Base-by-base conservation (phyloP, 2,329 filamentous ascomycete species). In the Neofusicoccum kwambonambiense region DNA sequence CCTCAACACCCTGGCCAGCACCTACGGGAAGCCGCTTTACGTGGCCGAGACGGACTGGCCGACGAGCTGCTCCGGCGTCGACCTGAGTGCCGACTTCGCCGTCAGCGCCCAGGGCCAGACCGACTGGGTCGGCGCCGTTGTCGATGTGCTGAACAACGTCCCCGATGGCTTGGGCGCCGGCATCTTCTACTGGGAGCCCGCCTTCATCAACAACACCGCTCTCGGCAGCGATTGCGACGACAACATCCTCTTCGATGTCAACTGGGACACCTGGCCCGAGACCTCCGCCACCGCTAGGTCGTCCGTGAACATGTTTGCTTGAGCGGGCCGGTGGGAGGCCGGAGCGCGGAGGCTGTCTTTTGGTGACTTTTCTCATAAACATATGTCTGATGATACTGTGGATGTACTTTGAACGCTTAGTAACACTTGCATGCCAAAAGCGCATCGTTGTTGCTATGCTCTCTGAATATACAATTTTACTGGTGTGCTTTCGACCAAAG, bases 11-110 rank as follows among this genome's bases (percentile, higher is more conserved):
- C 83, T 92, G 80, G 84, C 84, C 12, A 81, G 75, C 47, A 83
- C 80, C 3, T 92, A 87, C 79, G 82, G 81, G 6, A 92, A 92
- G 76, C 80, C 86, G 44, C 78, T 92, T 5, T 79, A 89, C n/a
- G 86, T 92, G 3, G 88, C 87, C 0, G 89, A 92, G 76, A 88
- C 86, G 0, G 80, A 92, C 77, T 92, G 89, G 89, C 89, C 90
- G 0, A 84, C 81, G 0, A 82, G 80, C 2, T 92, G 89, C 71
- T 82, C 39, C 9, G 37, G 45, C 35, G 63, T 65, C 87, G 0
- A 82, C 78, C 27, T 88, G 88, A 0, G 77, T 72, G 1, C 85
- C 85, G 67, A 68, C 80, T 0, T 91, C 90, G 72, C 89, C 89
- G 0, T 89, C 69, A 86, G 83, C 2, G 84, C 82, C 0, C 85